Evolutionary conservation across 331 rosid genomes (phyloP).

Genomic region (Prunus yedoensis): DNA sequence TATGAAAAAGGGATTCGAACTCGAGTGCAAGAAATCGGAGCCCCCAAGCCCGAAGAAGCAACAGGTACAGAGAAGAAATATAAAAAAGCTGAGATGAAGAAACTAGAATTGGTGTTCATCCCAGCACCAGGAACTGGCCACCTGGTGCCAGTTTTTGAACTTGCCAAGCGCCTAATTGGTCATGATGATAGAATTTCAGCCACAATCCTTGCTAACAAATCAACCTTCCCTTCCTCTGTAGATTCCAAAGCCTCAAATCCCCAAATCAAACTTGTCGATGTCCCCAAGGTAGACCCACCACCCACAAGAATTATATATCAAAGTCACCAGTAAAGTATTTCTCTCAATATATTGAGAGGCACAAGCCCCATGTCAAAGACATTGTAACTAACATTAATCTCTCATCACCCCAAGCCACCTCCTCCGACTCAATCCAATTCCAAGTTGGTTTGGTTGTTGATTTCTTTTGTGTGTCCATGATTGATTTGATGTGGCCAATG

Average conservation of each 20-base stretch:
- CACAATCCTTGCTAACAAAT: slow-evolving; percentile 17
- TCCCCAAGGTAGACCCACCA: slow-evolving; percentile 20
- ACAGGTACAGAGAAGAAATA: no score
- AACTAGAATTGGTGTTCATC: slow-evolving; percentile 35
- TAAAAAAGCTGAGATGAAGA: not conserved
- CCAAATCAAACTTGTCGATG: slow-evolving; percentile 19
- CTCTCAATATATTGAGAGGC: slow-evolving; percentile 20
- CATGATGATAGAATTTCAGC: not conserved
- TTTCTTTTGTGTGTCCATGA: slow-evolving; percentile 20
- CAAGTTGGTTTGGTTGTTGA: slow-evolving; percentile 18
- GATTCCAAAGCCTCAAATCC: slow-evolving; percentile 13
- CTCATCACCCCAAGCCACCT: not conserved
- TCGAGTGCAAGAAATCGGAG: no score
- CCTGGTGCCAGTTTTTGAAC: slow-evolving; percentile 37
- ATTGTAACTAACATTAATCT: slow-evolving; percentile 24
- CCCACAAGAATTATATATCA: not conserved
- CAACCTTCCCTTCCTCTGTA: not conserved
- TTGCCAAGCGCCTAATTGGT: slow-evolving; percentile 37
- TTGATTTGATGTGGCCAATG: slow-evolving; percentile 24
- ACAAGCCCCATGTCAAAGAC: slow-evolving; percentile 39
- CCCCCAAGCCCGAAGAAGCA: no score
- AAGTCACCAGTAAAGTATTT: slow-evolving; percentile 7
- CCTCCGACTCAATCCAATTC: not conserved
- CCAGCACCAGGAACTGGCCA: slow-evolving; percentile 52
- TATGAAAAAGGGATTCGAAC: no score